phyloP scores from a whole-genome alignment of 768 basidiomycete species.

The Terana coerulea region DNA sequence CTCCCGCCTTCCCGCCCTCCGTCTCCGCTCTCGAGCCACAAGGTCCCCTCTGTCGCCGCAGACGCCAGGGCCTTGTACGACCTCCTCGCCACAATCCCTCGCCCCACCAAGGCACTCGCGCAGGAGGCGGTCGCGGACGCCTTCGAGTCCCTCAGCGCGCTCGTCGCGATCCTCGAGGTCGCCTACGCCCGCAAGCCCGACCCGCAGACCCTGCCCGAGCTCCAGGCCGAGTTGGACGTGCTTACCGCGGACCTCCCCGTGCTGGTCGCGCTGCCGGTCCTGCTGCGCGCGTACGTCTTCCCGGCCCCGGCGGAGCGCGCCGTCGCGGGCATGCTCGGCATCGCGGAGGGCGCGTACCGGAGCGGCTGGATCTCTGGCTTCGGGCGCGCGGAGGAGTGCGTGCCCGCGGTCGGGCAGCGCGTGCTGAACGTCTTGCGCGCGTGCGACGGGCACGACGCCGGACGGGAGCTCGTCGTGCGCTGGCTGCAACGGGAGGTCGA shows the following conservation, averaged over 20 bases:
- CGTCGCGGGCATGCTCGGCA: conserved; percentile 51
- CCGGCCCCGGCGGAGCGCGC: conserved; percentile 29
- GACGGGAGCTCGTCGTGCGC: conserved; percentile 14
- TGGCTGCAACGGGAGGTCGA: conserved; percentile 22
- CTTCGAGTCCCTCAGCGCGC: conserved; percentile 56
- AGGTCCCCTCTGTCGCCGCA: conserved; percentile 39
- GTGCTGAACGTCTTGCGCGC: conserved; percentile 47
- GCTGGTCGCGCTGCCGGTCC: conserved; percentile 67
- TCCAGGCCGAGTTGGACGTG: conserved; percentile 40
- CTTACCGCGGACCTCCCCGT: conserved; percentile 66
- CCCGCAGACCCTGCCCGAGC: conserved; percentile 16
- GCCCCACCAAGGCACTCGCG: conserved; percentile 57
- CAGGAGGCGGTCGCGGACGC: conserved; percentile 81
- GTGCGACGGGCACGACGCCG: conserved; percentile 15
- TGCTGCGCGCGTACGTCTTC: conserved; percentile 46
- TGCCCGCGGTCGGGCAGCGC: conserved; percentile 51
- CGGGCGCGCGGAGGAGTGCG: conserved; percentile 73
- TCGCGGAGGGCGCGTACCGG: conserved; percentile 63
- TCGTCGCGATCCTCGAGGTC: conserved; percentile 55
- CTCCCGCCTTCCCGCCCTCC: conserved; percentile 64
- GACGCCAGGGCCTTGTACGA: conserved; percentile 65
- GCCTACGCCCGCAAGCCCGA: conserved; percentile 27
- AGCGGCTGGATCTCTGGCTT: conserved; percentile 70
- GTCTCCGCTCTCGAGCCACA: conserved; percentile 42
- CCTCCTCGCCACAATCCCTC: conserved; percentile 56